Evolutionary conservation across 805 yeast genomes (phyloP).

Genomic region (Ogataea naganishii): DNA sequence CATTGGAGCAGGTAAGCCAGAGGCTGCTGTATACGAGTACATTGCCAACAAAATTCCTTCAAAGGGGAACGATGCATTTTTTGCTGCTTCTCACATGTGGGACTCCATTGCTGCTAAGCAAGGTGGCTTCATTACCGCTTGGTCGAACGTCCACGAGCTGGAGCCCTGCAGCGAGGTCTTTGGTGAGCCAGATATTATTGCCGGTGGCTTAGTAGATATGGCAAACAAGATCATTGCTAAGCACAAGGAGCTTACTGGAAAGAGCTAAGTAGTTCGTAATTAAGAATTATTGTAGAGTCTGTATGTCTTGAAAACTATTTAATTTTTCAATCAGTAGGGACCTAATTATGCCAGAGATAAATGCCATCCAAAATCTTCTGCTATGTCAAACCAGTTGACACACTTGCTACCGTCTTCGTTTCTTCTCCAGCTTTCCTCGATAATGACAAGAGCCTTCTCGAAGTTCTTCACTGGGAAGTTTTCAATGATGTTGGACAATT

Average conservation of each 20-base stretch:
- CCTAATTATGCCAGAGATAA: slow-evolving; percentile 13
- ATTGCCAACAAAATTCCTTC: slow-evolving; percentile 18
- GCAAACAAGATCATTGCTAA: slow-evolving; percentile 20
- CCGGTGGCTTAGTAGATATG: slow-evolving; percentile 20
- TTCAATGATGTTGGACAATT: slow-evolving; percentile 15
- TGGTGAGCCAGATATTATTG: slow-evolving; percentile 21
- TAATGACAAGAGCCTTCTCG: slow-evolving; percentile 19
- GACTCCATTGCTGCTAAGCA: slow-evolving; percentile 23
- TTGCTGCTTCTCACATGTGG: slow-evolving; percentile 26
- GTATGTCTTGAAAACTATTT: no score
- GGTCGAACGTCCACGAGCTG: slow-evolving; percentile 22
- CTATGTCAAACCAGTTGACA: slow-evolving; percentile 27
- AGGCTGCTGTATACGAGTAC: slow-evolving; percentile 17
- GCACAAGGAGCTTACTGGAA: slow-evolving; percentile 7
- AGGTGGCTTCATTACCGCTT: slow-evolving; percentile 22
- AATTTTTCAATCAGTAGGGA: no score
- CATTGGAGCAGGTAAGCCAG: slow-evolving; percentile 22
- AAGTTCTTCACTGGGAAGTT: slow-evolving; percentile 25
- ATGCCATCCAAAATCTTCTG: slow-evolving; percentile 26
- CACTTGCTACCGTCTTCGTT: slow-evolving; percentile 22
- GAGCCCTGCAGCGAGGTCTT: slow-evolving; percentile 21
- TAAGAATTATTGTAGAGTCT: no score
- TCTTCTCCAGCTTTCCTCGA: slow-evolving; percentile 25
- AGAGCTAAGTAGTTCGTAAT: no score
- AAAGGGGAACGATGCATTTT: slow-evolving; percentile 20